phyloP scores from a whole-genome alignment of 306 rosid species.

The Gastrolobium bilobum region DNA sequence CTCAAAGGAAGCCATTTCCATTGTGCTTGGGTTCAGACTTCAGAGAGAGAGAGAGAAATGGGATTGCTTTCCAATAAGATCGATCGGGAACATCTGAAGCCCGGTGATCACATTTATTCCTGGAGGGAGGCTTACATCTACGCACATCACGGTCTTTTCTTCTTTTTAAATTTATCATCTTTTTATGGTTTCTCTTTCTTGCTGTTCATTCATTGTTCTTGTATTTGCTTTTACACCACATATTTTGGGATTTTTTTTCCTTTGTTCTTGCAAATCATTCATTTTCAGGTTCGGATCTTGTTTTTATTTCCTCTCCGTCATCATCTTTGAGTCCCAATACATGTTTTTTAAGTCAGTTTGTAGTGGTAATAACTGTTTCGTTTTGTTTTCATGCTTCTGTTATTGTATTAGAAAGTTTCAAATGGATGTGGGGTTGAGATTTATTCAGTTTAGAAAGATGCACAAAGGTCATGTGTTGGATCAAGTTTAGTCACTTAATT shows the following conservation, averaged over 20 bases:
- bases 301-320: not conserved
- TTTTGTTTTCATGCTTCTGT: slow-evolving; percentile 15
- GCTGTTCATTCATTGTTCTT: slow-evolving; percentile 5
- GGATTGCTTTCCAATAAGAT: slow-evolving; percentile 82
- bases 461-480: not conserved
- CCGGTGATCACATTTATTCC: slow-evolving; percentile 90
- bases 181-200: slow-evolving; percentile 16
- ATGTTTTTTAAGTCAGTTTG: not conserved
- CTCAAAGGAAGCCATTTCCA: slow-evolving; percentile 20
- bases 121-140: slow-evolving; percentile 83
- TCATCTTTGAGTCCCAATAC: not conserved
- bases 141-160: slow-evolving; percentile 81
- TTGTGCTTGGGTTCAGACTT: not conserved
- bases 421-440: not conserved
- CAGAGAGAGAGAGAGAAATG: slow-evolving; percentile 45
- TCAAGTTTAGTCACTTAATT: not conserved
- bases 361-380: not conserved
- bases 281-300: not conserved
- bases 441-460: not conserved
- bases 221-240: not conserved
- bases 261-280: not conserved
- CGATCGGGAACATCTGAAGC: slow-evolving; percentile 63
- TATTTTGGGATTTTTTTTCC: not conserved
- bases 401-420: not conserved
- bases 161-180: not conserved